A percentile compares a stretch with the other conserved stretches of the same genome.
phyloP scores from a whole-genome alignment of 2,329 filamentous ascomycete genomes.

The Metarhizium guizhouense region DNA sequence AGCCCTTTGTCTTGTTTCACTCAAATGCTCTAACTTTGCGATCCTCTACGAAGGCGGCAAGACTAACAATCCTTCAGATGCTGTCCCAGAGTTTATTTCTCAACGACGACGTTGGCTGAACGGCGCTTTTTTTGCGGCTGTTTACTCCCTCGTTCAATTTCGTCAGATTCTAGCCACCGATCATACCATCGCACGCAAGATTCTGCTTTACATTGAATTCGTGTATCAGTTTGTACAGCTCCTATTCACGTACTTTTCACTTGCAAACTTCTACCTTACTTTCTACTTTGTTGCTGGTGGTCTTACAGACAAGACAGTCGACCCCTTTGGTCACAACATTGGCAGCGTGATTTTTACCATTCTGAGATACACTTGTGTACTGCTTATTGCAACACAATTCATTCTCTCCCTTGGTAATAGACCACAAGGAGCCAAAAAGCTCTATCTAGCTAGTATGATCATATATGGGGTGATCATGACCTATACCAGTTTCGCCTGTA shows the following conservation, averaged over 20 bases:
- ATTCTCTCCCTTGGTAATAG: slow-evolving; percentile 94
- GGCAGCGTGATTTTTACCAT: slow-evolving; percentile 80
- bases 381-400: slow-evolving; percentile 91
- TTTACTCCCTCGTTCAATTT: slow-evolving; percentile 94
- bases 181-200: slow-evolving; percentile 80
- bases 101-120: slow-evolving; percentile 96
- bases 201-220: slow-evolving; percentile 90
- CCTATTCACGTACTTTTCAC: slow-evolving; percentile 93
- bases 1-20: too few relatives aligned
- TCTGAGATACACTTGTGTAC: slow-evolving; percentile 73
- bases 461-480: slow-evolving; percentile 91
- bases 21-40: too few relatives aligned
- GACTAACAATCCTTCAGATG: slow-evolving; percentile 44
- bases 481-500: slow-evolving; percentile 81
- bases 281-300: slow-evolving; percentile 98
- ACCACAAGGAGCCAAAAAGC: slow-evolving; percentile 84
- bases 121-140: slow-evolving; percentile 95
- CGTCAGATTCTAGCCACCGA: slow-evolving; percentile 89
- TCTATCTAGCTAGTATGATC: slow-evolving; percentile 82
- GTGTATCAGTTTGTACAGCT: slow-evolving; percentile 90
- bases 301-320: slow-evolving; percentile 65
- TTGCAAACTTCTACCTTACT: slow-evolving; percentile 97
- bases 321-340: slow-evolving; percentile 86
- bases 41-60: neutral
- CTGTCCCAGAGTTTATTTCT: slow-evolving; percentile 93